Evolutionary conservation across 805 yeast genomes (phyloP), one percentile per base, ranked within the genome.

Genomic region (Scheffersomyces lignosus): DNA sequence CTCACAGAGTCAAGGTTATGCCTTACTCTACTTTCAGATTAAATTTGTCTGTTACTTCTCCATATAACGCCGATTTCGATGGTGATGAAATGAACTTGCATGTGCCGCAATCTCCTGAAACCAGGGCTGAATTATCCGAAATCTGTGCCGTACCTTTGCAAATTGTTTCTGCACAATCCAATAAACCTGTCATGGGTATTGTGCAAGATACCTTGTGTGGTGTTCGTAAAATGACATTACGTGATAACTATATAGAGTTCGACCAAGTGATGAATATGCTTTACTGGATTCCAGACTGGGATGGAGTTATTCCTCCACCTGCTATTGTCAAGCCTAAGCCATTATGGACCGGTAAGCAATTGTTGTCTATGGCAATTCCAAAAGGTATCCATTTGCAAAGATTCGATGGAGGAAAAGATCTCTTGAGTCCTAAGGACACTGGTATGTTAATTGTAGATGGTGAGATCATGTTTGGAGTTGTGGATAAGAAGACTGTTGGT

Each of bases 11-110:
- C 25, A 89, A 87, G 60, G 99, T 93, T 31, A 89, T 93, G 96
- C 99, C 99, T 9, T 93, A 89, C 60, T 90, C 98, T 5, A 93
- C 99, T 0, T 93, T 93, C 75, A 80, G 99, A 70, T 75, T 93
- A 70, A 93, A 93, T 59, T 73, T 93, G 60, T 93, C 98, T 17
- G 99, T 93, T 31, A 93, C 99, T 0, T 88, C 98, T 14, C 99
- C 99, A n/a, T 93, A 93, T 66, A 93, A 93, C 70, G 99, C 99
- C 31, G 99, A 93, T 83, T 93, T 93, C 73, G 99, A 93, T 72
- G 99, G 99, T 76, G 99, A 93, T 67, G 99, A 93, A 70, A 93
- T 93, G 99, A 93, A 93, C 68, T 83, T 93, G 70, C 99, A 93
- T 58, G 99, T 91, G 50, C 99, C 99, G 3, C 99, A 93, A 63